Evolutionary conservation across 1,284 basidiomycete species (phyloP).

Genomic region (Neonothopanus nambi): DNA sequence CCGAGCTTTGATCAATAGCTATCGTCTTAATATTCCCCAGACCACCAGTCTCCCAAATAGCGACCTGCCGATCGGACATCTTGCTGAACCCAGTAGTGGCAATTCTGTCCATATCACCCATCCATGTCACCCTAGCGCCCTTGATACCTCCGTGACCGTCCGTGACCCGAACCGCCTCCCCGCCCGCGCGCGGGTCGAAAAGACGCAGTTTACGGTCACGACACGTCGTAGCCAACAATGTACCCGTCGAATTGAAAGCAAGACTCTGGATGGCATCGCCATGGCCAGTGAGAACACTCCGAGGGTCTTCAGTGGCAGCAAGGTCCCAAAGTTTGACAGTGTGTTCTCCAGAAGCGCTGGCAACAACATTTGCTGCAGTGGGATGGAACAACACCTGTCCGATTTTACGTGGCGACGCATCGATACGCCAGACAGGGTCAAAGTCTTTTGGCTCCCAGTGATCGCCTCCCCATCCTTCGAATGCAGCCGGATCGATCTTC

Average conservation of each 20-base stretch:
- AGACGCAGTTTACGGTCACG: conserved; percentile 90
- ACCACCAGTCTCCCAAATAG: conserved; percentile 82
- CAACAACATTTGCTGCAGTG: conserved; percentile 85
- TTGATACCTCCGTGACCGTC: conserved; percentile 96
- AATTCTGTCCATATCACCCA: conserved; percentile 87
- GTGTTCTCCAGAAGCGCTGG: conserved; percentile 87
- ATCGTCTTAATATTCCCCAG: conserved; percentile 76
- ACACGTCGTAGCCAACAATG: no score
- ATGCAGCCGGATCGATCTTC: conserved; percentile 85
- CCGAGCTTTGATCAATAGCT: conserved; percentile 84
- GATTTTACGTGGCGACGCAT: conserved; percentile 80
- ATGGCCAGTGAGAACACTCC: no score
- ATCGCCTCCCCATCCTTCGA: no score
- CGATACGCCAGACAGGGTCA: no score
- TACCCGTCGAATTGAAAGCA: no score
- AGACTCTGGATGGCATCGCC: no score
- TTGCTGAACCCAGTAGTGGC: conserved; percentile 95
- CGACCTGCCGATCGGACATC: conserved; percentile 87
- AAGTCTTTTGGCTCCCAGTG: no score
- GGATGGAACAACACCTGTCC: conserved; percentile 97
- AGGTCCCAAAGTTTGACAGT: conserved; percentile 93
- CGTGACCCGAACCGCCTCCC: conserved; percentile 75
- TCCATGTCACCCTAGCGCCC: conserved; percentile 87
- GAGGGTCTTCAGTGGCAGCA: conserved; percentile 63
- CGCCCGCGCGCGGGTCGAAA: conserved; percentile 85